phyloP scores from a whole-genome alignment of 768 basidiomycete genomes.

The Psilocybe azurescens region DNA sequence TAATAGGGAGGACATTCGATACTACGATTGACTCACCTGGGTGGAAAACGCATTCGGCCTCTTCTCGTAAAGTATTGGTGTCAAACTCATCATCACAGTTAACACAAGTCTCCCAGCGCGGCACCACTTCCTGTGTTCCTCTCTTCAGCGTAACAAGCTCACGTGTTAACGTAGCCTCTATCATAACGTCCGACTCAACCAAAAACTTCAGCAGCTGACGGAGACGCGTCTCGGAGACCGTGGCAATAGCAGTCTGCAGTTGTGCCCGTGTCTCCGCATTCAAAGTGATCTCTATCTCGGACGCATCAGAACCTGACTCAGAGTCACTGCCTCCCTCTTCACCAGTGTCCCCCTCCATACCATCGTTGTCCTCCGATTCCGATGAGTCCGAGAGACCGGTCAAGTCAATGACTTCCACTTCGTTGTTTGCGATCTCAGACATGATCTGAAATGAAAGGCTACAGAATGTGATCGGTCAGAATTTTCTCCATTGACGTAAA shows the following conservation, averaged over 20 bases:
- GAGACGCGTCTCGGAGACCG: slow-evolving; percentile 48
- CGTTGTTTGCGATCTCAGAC: slow-evolving; percentile 22
- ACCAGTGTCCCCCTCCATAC: slow-evolving; percentile 28
- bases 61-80: slow-evolving; percentile 36
- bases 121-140: slow-evolving; percentile 38
- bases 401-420: slow-evolving; percentile 49
- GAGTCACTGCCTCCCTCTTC: slow-evolving; percentile 24
- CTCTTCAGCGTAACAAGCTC: slow-evolving; percentile 48
- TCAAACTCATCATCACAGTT: slow-evolving; percentile 57
- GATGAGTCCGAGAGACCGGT: slow-evolving; percentile 45
- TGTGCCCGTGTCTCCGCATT: slow-evolving; percentile 46
- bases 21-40: slow-evolving; percentile 40
- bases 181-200: slow-evolving; percentile 42
- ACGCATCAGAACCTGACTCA: slow-evolving; percentile 30
- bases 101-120: slow-evolving; percentile 51
- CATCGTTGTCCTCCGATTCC: slow-evolving; percentile 27
- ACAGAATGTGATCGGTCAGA: not conserved
- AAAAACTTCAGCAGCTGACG: slow-evolving; percentile 44
- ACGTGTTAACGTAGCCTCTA: slow-evolving; percentile 46
- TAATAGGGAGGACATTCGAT: not conserved
- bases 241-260: slow-evolving; percentile 46
- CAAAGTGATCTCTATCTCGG: slow-evolving; percentile 42
- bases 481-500: not conserved
- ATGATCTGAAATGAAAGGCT: slow-evolving; percentile 26
- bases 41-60: slow-evolving; percentile 55